Evolutionary conservation across 768 basidiomycete species (phyloP).

Genomic region (Mycena belliarum): DNA sequence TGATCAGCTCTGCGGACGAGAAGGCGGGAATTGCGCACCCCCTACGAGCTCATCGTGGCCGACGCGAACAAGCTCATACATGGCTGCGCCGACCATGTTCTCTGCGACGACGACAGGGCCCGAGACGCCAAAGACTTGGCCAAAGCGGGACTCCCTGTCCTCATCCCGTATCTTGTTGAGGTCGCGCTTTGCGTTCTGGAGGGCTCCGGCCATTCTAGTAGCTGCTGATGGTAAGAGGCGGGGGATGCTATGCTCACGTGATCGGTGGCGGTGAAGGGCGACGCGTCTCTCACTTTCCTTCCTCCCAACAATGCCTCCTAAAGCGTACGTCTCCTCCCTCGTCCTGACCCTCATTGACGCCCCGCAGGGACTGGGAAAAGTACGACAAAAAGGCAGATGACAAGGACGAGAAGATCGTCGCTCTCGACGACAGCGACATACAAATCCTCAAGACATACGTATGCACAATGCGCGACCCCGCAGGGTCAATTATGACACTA

Average conservation of each 20-base stretch:
- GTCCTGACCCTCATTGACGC: conserved; percentile 1
- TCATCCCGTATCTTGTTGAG: conserved; percentile 90
- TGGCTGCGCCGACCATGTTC: conserved; percentile 94
- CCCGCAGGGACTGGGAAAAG: conserved; percentile 93
- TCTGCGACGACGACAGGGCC: conserved; percentile 97
- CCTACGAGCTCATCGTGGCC: conserved; percentile 98
- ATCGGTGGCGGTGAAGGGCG: not conserved
- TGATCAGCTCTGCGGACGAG: conserved; percentile 7
- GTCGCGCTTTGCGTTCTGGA: conserved; percentile 86
- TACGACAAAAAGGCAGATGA: conserved; percentile 86
- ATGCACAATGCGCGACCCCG: conserved; percentile 26
- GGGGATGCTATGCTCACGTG: too few species aligned
- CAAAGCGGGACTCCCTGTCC: conserved; percentile 83
- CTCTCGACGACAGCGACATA: conserved; percentile 96
- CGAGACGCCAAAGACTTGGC: conserved; percentile 92
- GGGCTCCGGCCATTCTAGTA: conserved; percentile 82
- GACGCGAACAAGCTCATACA: conserved; percentile 98
- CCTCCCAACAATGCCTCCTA: conserved; percentile 76
- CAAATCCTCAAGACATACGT: conserved; percentile 99
- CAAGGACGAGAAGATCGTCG: conserved; percentile 93
- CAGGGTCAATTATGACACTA: conserved; percentile 1
- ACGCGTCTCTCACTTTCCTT: conserved; percentile 17
- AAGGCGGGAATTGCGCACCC: conserved; percentile 51
- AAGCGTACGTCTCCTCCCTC: conserved; percentile 68
- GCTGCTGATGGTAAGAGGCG: conserved; percentile 14